phyloP scores from a whole-genome alignment of 345 rosid genomes.

The Aethionema arabicum region DNA sequence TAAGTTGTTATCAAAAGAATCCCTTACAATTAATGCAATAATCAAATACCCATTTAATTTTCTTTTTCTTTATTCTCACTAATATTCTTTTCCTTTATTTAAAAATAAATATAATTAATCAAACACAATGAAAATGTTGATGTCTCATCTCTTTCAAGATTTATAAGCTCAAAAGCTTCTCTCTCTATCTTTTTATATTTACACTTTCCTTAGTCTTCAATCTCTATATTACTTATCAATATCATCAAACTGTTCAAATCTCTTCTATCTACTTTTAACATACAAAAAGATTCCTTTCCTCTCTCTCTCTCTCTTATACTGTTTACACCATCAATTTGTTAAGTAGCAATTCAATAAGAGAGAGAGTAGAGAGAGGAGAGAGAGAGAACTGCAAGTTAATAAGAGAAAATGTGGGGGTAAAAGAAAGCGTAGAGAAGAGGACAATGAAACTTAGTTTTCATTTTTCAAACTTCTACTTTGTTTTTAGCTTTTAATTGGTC shows the following conservation, averaged over 20 bases:
- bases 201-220: conserved; percentile 35
- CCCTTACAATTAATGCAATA: conserved; percentile 36
- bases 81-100: too few relatives aligned
- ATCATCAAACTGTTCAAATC: conserved; percentile 34
- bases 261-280: conserved; percentile 36
- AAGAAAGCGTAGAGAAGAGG: conserved; percentile 38
- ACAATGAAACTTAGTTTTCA: conserved; percentile 43
- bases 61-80: not conserved
- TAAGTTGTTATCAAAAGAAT: conserved; percentile 38
- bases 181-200: conserved; percentile 22
- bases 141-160: conserved; percentile 35
- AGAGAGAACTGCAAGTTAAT: conserved; percentile 38
- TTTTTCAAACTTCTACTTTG: conserved; percentile 29
- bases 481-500: conserved; percentile 35
- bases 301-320: conserved; percentile 28
- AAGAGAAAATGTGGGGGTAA: conserved; percentile 36
- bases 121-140: conserved; percentile 17
- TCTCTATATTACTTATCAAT: conserved; percentile 36
- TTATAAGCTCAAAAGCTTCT: conserved; percentile 25
- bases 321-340: conserved; percentile 23
- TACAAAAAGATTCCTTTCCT: conserved; percentile 29
- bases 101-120: not conserved
- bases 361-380: conserved; percentile 4
- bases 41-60: conserved; percentile 20
- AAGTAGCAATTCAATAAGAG: conserved; percentile 33